These are phyloP conservation scores for Colletotrichum sp. DNA, from an alignment of 2,329 filamentous ascomycete genomes.

Conservation along the genomic window DNA sequence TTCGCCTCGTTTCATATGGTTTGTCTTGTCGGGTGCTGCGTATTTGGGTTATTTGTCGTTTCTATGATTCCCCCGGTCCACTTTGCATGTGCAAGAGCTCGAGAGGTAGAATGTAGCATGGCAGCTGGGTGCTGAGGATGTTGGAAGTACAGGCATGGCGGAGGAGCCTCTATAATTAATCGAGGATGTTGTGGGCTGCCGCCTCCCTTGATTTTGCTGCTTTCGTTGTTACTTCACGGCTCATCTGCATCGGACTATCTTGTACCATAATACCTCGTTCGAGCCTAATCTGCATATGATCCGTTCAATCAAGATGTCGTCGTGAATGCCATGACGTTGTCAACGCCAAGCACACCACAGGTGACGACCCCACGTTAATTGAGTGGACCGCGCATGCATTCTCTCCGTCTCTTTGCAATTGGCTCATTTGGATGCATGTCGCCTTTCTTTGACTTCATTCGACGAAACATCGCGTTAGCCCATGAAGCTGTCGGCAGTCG, in stretches of 20 bases:
- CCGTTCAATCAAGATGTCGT: not conserved
- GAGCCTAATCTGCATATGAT: constrained; percentile 20
- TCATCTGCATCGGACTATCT: constrained; percentile 19
- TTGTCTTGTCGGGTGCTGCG: constrained; percentile 40
- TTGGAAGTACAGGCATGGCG: constrained; percentile 27
- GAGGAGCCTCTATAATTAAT: constrained; percentile 29
- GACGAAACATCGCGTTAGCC: not conserved
- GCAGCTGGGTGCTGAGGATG: constrained; percentile 1
- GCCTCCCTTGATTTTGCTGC: constrained; percentile 1
- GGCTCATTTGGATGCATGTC: not conserved
- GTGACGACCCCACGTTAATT: not conserved
- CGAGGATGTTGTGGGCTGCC: constrained; percentile 16
- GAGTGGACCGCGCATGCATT: not conserved
- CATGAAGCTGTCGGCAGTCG: constrained; percentile 25
- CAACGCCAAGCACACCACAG: not conserved
- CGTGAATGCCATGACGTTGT: not conserved
- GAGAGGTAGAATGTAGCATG: constrained; percentile 21
- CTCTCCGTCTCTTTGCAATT: not conserved
- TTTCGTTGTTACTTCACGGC: not conserved
- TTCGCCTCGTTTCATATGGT: constrained; percentile 38
- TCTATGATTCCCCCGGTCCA: constrained; percentile 28
- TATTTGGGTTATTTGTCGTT: constrained; percentile 22
- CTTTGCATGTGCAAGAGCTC: constrained; percentile 22
- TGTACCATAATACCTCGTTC: constrained; percentile 21
- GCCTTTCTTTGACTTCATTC: not conserved